A percentile compares a stretch with the other conserved stretches of the same genome.
phyloP scores from a whole-genome alignment of 768 basidiomycete genomes.

The Antrodiella citrinella region DNA sequence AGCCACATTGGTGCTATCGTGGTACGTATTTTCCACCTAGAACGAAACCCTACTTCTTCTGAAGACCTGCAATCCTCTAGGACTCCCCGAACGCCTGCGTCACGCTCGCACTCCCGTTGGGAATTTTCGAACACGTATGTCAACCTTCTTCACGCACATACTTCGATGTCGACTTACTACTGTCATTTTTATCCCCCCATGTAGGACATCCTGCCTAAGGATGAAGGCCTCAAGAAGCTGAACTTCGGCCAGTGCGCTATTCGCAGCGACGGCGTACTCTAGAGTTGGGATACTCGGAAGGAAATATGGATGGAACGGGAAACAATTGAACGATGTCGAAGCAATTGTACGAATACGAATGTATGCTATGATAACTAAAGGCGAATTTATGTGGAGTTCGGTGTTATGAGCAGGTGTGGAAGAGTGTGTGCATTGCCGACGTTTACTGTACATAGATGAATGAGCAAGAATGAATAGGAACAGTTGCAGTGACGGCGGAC shows the following conservation, averaged over 20 bases:
- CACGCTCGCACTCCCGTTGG: slow-evolving; percentile 65
- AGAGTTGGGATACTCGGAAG: too few relatives aligned
- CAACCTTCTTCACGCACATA: neutral
- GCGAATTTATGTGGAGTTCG: too few relatives aligned
- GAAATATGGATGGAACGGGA: too few relatives aligned
- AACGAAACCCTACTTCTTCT: neutral
- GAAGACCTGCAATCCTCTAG: slow-evolving; percentile 21
- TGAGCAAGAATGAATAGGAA: too few relatives aligned
- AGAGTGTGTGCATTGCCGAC: too few relatives aligned
- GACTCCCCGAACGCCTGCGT: slow-evolving; percentile 77
- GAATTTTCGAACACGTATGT: slow-evolving; percentile 65
- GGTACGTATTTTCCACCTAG: slow-evolving; percentile 29
- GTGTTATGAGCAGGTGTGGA: too few relatives aligned
- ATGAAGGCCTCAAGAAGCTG: slow-evolving; percentile 50
- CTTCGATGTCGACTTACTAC: neutral
- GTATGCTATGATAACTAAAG: too few relatives aligned
- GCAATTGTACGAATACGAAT: too few relatives aligned
- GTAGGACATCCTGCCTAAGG: slow-evolving; percentile 61
- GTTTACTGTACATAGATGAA: too few relatives aligned
- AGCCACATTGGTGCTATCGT: slow-evolving; percentile 65
- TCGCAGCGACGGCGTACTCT: slow-evolving; percentile 46
- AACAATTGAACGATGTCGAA: too few relatives aligned
- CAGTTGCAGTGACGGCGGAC: too few relatives aligned
- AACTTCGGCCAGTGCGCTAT: slow-evolving; percentile 62
- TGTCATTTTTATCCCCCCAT: neutral